phyloP scores from a whole-genome alignment of 148 eudicot genomes.

The Euryodendron excelsum region DNA sequence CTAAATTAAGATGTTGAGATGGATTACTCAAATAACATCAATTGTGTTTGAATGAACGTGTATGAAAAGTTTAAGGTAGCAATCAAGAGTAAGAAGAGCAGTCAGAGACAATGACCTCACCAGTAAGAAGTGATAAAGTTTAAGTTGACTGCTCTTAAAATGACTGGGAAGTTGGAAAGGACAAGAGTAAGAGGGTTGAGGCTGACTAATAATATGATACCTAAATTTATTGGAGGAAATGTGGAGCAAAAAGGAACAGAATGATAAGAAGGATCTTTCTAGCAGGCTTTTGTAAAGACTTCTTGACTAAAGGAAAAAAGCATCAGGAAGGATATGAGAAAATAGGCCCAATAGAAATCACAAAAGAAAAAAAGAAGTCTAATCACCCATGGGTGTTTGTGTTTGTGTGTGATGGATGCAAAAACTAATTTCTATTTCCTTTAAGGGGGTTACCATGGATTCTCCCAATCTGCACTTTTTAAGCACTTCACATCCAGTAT shows the following conservation, averaged over 20 bases:
- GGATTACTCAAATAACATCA: background rate
- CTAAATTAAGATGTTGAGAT: background rate
- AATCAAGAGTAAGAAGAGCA: background rate
- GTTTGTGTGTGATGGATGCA: too few relatives aligned
- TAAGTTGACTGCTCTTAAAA: background rate
- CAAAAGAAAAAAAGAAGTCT: background rate
- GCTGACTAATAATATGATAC: background rate
- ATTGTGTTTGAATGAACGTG: background rate
- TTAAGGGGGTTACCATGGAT: constrained; percentile 27
- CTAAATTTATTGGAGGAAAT: background rate
- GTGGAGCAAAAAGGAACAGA: background rate
- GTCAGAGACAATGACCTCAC: background rate
- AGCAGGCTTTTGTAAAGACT: background rate
- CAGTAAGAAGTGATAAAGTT: background rate
- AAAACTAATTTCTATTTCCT: background rate
- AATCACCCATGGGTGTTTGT: too few relatives aligned
- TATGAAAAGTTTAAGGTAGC: background rate
- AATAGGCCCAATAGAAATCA: background rate
- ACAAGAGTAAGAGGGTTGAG: background rate
- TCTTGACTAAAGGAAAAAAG: background rate
- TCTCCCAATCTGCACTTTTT: constrained; percentile 21
- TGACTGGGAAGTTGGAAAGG: background rate
- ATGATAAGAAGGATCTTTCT: background rate
- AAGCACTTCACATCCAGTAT: constrained; percentile 27
- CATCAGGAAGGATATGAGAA: background rate